Evolutionary conservation across 371 early-diverging fungal species (phyloP).

Genomic region (Coemansia sp.): DNA sequence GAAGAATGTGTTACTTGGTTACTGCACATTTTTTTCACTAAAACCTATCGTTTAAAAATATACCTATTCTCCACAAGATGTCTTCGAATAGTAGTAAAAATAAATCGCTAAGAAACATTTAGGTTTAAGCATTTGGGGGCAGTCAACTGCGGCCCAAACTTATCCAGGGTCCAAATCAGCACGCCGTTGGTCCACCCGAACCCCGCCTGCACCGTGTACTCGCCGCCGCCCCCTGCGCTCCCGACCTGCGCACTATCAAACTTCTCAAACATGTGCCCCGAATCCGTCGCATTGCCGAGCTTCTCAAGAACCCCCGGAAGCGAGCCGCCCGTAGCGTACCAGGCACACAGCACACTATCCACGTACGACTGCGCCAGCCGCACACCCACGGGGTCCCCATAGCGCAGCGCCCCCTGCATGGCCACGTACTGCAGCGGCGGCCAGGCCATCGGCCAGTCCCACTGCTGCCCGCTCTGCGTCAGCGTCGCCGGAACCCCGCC

Average conservation of each 20-base stretch:
- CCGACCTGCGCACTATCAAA: too few relatives aligned
- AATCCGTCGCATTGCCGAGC: neutral
- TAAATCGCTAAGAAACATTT: neutral
- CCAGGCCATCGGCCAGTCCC: slow-evolving; percentile 90
- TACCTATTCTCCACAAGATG: too few relatives aligned
- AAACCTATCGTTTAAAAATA: too few relatives aligned
- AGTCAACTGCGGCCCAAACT: slow-evolving; percentile 21
- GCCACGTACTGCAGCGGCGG: slow-evolving; percentile 61
- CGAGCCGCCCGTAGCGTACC: slow-evolving; percentile 68
- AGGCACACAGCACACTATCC: slow-evolving; percentile 66
- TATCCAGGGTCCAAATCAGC: slow-evolving; percentile 61
- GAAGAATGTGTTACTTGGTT: too few relatives aligned
- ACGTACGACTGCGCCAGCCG: slow-evolving; percentile 64
- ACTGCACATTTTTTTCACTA: too few relatives aligned
- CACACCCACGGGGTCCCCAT: slow-evolving; percentile 44
- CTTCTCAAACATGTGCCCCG: too few relatives aligned
- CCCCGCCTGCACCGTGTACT: slow-evolving; percentile 75
- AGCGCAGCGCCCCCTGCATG: slow-evolving; percentile 48
- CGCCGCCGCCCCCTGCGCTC: slow-evolving; percentile 41
- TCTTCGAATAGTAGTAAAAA: neutral
- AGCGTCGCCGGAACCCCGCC: slow-evolving; percentile 73
- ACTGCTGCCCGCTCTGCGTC: slow-evolving; percentile 65
- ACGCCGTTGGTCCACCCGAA: slow-evolving; percentile 92
- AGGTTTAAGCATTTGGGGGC: slow-evolving; percentile 28
- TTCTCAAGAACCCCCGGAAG: slow-evolving; percentile 35